Conservation (phyloP, 2,329 filamentous ascomycete genomes). For the Xylaria sp. region DNA sequence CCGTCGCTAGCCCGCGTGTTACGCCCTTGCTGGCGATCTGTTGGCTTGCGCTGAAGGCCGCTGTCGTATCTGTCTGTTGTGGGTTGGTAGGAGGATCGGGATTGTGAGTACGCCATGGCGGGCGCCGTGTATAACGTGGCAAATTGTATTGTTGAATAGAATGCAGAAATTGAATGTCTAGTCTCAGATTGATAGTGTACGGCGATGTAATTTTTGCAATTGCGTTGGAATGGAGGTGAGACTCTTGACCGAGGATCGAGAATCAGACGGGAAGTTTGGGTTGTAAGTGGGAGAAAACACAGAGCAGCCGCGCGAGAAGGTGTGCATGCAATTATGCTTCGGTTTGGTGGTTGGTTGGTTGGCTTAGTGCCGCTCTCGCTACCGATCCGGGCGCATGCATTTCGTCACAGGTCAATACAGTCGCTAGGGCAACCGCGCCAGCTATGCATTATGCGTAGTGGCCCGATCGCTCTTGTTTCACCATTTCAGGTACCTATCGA, state of each 20-base stretch:
- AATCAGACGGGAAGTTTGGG: constrained; percentile 16
- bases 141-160: constrained; percentile 13
- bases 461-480: background rate
- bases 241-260: constrained; percentile 34
- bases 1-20: constrained; percentile 81
- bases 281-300: constrained; percentile 24
- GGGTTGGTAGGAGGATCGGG: constrained; percentile 62
- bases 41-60: constrained; percentile 52
- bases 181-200: constrained; percentile 36
- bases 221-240: constrained; percentile 46
- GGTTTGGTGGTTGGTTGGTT: constrained; percentile 16
- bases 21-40: constrained; percentile 60
- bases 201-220: constrained; percentile 20
- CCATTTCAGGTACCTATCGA: constrained; percentile 33
- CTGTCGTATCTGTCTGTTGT: constrained; percentile 54
- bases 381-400: constrained; percentile 40
- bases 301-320: constrained; percentile 14
- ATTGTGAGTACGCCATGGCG: constrained; percentile 63
- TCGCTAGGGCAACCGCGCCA: constrained; percentile 46
- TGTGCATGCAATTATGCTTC: constrained; percentile 21
- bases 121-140: constrained; percentile 32
- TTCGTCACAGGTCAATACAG: constrained; percentile 49
- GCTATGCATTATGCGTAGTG: constrained; percentile 7
- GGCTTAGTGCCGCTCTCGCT: constrained; percentile 34
- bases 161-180: constrained; percentile 21